Evolutionary conservation across 2,329 filamentous ascomycete genomes (phyloP), one percentile per base, ranked within the genome.

Genomic region (Stemphylium beticola): DNA sequence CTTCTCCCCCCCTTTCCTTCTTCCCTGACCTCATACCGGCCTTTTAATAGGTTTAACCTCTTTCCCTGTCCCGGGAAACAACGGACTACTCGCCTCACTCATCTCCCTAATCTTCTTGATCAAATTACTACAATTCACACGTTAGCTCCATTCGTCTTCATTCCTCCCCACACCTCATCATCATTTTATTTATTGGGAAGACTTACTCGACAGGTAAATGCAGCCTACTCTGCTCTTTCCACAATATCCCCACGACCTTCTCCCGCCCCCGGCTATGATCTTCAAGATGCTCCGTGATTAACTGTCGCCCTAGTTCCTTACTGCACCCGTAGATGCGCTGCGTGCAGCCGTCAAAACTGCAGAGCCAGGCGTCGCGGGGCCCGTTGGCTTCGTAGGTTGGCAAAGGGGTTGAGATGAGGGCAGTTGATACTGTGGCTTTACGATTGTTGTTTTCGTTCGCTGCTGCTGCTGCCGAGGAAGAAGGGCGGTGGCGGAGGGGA

Each of bases 271-370:
- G 77, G 36, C 85, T 83, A 65, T 91, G 88, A 47, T 83, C 77
- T 34, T 78, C 78, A 58, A 87, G 82, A 67, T 92, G 89, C 42
- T 82, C 77, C 15, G 78, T 79, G 40, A 91, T 87, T 9, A 84
- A 74, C 4, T 79, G 75, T 54, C 84, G 81, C 20, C 83, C 84
- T 0, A 81, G 78, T 3, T 81, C 74, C 37, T 83, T 79, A 39
- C 85, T 82, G n/a, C 85, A 85, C 2, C 81, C 82, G 57, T 87
- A 86, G 10, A 91, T 85, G 36, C 87, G 80, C 62, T 86, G 86
- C 33, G 76, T 76, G 65, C 89, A 92, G 20, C 82, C 86, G 10
- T 85, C 83, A 57, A 88, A 81, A 4, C 82, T 82, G 65, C 89
- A 92, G 1, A 77, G 78, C 88, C 88, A 92, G 0, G 85, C 85